Conservation (phyloP, 1,284 basidiomycete genomes). For the Leccinum colubrinum region DNA sequence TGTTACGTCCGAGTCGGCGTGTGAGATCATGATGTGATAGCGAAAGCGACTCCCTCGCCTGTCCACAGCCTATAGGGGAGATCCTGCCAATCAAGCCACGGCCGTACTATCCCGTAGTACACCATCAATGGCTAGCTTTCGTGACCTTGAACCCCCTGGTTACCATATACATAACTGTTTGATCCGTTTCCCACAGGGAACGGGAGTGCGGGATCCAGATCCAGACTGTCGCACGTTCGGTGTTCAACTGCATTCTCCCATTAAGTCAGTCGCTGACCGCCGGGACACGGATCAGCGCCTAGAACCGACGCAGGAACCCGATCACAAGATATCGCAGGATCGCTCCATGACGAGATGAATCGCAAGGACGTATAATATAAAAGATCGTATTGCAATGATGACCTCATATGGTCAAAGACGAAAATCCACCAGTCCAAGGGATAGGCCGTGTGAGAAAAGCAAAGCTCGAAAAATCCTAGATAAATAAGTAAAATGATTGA, state of each 20-base stretch:
- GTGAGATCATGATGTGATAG: too few relatives aligned
- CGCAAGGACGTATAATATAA: background rate
- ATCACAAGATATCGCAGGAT: background rate
- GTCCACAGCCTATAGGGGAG: too few relatives aligned
- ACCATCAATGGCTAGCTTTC: background rate
- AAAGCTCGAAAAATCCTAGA: background rate
- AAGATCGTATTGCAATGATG: background rate
- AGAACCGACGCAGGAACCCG: background rate
- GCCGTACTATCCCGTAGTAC: too few relatives aligned
- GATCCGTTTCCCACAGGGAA: background rate
- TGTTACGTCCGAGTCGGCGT: too few relatives aligned
- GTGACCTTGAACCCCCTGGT: constrained; percentile 1
- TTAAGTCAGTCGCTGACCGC: background rate
- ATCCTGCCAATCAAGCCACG: too few relatives aligned
- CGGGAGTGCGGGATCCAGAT: background rate
- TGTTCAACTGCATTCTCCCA: background rate
- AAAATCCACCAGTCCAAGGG: background rate
- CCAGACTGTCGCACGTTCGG: background rate
- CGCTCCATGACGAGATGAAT: background rate
- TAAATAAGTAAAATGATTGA: background rate
- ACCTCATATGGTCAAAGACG: background rate
- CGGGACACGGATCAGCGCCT: constrained; percentile 2
- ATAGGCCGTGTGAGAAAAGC: background rate
- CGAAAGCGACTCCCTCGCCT: too few relatives aligned
- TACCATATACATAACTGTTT: background rate